Percentiles rank a stretch among this genome's conserved stretches.
These are phyloP conservation scores for Penicillium sp. DNA, from an alignment of 2,329 filamentous ascomycete genomes.

Conservation along the genomic window DNA sequence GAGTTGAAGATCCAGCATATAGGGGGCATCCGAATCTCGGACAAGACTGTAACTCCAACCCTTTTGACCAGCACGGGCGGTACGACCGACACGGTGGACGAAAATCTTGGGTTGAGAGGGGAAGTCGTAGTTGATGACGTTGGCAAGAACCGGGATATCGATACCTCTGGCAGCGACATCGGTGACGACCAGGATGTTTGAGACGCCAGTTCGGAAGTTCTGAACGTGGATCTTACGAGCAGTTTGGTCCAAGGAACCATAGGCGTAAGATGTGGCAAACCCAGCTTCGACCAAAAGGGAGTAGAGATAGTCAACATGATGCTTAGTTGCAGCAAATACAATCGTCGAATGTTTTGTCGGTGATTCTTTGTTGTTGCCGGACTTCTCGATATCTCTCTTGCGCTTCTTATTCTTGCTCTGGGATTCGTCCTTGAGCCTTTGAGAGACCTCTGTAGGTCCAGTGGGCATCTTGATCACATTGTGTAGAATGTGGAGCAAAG, in stretches of 20 bases:
- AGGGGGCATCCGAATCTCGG: conserved; percentile 84
- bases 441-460: conserved; percentile 61
- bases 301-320: conserved; percentile 93
- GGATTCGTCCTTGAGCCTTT: conserved; percentile 50
- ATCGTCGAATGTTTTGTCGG: conserved; percentile 93
- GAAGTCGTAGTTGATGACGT: conserved; percentile 99
- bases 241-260: conserved; percentile 91
- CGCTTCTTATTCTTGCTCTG: conserved; percentile 52
- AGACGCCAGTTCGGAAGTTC: conserved; percentile 80
- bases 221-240: conserved; percentile 91
- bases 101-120: conserved; percentile 96
- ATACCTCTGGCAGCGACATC: conserved; percentile 97
- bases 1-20: conserved; percentile 89
- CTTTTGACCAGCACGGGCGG: conserved; percentile 86
- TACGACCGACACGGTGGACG: conserved; percentile 93
- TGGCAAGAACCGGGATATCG: conserved; percentile 92
- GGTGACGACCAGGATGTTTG: conserved; percentile 92
- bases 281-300: conserved; percentile 78
- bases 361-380: conserved; percentile 64
- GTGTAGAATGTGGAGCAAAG: conserved; percentile 83
- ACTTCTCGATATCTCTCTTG: conserved; percentile 54
- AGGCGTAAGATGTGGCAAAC: conserved; percentile 90
- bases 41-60: conserved; percentile 97
- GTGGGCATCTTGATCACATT: conserved; percentile 91
- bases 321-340: conserved; percentile 91